These are phyloP conservation scores for Diospyros lotus DNA, from an alignment of 148 eudicot species.

Conservation along the genomic window DNA sequence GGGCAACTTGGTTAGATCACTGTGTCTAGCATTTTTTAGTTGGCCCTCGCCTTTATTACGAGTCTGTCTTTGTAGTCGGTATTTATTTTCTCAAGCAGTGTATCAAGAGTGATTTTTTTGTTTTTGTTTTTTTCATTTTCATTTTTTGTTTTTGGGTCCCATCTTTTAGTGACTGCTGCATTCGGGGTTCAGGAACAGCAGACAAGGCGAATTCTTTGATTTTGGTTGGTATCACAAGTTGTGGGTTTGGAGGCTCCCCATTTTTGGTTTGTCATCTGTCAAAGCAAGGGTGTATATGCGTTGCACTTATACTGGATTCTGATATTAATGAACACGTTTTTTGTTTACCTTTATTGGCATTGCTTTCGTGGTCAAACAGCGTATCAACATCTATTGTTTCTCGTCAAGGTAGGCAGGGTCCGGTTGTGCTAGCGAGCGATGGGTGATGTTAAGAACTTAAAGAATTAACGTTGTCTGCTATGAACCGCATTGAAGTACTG, in stretches of 20 bases:
- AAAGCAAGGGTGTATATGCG: slow-evolving; percentile 33
- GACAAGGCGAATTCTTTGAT: slow-evolving; percentile 44
- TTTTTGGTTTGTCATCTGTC: not conserved
- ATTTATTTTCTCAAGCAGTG: no score
- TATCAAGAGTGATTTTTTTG: no score
- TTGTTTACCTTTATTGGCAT: no score
- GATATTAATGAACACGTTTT: no score
- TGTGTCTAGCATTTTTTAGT: not conserved
- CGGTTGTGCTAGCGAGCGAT: no score
- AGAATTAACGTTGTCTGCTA: no score
- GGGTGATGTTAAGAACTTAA: no score
- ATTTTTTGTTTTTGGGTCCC: slow-evolving; percentile 2
- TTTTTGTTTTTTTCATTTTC: not conserved
- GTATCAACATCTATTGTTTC: no score
- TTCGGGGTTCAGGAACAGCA: slow-evolving; percentile 16
- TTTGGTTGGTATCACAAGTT: slow-evolving; percentile 28
- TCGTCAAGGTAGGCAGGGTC: no score
- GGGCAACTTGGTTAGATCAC: slow-evolving; percentile 12
- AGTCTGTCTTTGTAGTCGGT: slow-evolving; percentile 3
- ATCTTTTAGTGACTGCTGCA: not conserved
- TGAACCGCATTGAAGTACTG: no score
- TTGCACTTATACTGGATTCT: not conserved
- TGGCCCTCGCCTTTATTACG: not conserved
- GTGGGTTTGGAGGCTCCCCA: slow-evolving; percentile 18
- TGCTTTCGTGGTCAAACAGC: no score